phyloP scores from a whole-genome alignment of 1,284 basidiomycete genomes.

The Stygiomarasmius scandens region DNA sequence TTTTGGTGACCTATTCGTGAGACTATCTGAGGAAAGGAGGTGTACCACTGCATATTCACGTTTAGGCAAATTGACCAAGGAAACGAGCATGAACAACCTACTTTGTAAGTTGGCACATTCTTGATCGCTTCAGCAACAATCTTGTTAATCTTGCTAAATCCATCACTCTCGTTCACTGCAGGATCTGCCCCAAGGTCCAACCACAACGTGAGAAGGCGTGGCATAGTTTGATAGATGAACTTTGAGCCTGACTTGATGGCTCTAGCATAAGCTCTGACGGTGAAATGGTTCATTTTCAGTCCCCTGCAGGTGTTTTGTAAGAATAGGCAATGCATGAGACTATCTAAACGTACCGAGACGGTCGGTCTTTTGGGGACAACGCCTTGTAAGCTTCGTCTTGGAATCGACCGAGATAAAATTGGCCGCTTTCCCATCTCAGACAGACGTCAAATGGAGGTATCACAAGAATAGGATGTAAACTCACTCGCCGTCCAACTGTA shows the following conservation, averaged over 20 bases:
- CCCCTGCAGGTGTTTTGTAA: slow-evolving; percentile 42
- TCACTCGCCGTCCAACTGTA: slow-evolving; percentile 56
- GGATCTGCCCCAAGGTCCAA: slow-evolving; percentile 84
- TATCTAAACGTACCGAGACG: slow-evolving; percentile 47
- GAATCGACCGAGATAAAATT: slow-evolving; percentile 87
- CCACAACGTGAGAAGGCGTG: slow-evolving; percentile 94
- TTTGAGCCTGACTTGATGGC: slow-evolving; percentile 89
- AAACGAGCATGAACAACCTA: slow-evolving; percentile 26
- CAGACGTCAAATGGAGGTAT: slow-evolving; percentile 14
- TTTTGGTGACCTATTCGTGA: slow-evolving; percentile 90
- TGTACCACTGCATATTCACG: slow-evolving; percentile 76
- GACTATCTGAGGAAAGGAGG: slow-evolving; percentile 95
- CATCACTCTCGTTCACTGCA: slow-evolving; percentile 34
- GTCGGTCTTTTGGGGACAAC: slow-evolving; percentile 40
- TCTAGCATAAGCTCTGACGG: slow-evolving; percentile 70
- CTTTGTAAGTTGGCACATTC: slow-evolving; percentile 78
- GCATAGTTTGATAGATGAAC: slow-evolving; percentile 96
- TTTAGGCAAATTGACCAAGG: not conserved
- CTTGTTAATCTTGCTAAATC: slow-evolving; percentile 60
- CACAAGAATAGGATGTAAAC: slow-evolving; percentile 10
- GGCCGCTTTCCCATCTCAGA: slow-evolving; percentile 81
- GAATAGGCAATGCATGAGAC: not conserved
- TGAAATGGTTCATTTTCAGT: slow-evolving; percentile 62
- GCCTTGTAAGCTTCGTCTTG: slow-evolving; percentile 77
- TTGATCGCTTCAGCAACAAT: slow-evolving; percentile 59